Conservation (phyloP, 164 flowering plant genomes). For the Paratinospora sagittata region DNA sequence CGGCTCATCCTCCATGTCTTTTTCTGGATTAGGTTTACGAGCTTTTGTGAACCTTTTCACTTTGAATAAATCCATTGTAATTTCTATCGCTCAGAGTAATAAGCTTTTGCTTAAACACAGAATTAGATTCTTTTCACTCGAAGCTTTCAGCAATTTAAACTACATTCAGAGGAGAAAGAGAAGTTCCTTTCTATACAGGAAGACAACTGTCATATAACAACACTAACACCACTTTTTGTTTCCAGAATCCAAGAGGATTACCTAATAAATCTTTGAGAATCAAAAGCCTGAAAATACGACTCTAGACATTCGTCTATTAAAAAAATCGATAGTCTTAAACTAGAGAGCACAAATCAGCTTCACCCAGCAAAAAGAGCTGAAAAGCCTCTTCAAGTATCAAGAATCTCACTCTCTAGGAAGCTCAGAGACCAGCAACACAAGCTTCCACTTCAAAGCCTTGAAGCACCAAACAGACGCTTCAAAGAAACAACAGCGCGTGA, state of each 20-base stretch:
- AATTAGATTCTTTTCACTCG: not conserved
- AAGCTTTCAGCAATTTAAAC: not conserved
- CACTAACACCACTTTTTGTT: not conserved
- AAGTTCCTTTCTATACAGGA: not conserved
- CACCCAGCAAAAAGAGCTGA: too few species aligned
- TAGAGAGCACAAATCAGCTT: constrained; percentile 7
- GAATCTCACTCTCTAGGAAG: not conserved
- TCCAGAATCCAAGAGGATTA: not conserved
- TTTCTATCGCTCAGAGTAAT: not conserved
- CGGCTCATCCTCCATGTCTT: constrained; percentile 35
- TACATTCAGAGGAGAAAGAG: not conserved
- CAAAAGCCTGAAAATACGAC: not conserved
- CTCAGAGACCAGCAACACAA: not conserved
- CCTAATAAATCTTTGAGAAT: not conserved
- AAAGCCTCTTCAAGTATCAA: too few species aligned
- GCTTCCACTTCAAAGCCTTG: not conserved
- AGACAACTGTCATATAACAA: constrained; percentile 1
- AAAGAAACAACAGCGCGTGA: not conserved
- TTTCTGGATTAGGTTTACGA: constrained; percentile 34
- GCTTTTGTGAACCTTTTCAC: constrained; percentile 48
- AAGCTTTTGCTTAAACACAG: not conserved
- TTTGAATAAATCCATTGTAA: constrained; percentile 60
- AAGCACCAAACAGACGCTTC: not conserved
- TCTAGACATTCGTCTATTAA: not conserved
- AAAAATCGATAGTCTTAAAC: not conserved